phyloP scores from a whole-genome alignment of 257 asterid genomes.

The Galeopsis tetrahit region DNA sequence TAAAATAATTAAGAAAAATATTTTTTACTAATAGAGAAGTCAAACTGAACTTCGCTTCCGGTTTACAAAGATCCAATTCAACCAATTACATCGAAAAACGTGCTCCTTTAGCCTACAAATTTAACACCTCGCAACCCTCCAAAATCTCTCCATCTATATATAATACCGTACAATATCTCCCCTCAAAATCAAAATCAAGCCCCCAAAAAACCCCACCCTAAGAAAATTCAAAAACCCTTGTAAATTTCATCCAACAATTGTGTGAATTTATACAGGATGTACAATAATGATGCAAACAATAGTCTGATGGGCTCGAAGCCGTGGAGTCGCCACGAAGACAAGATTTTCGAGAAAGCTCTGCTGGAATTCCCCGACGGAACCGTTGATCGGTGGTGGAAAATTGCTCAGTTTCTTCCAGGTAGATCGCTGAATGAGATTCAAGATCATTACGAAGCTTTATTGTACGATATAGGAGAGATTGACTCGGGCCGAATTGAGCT shows the following conservation, averaged over 20 bases:
- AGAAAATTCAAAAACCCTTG: neutral
- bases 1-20: too few species aligned
- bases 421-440: slow-evolving; percentile 57
- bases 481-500: slow-evolving; percentile 71
- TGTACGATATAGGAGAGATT: slow-evolving; percentile 60
- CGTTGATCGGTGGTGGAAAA: slow-evolving; percentile 62
- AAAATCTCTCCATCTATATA: slow-evolving; percentile 26
- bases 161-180: slow-evolving; percentile 17
- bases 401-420: slow-evolving; percentile 52
- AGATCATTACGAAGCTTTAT: slow-evolving; percentile 59
- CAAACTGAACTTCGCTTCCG: slow-evolving; percentile 43
- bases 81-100: slow-evolving; percentile 41
- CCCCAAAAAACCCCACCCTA: slow-evolving; percentile 15
- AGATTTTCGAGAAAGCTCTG: slow-evolving; percentile 62
- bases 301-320: slow-evolving; percentile 33
- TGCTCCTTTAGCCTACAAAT: slow-evolving; percentile 17
- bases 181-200: slow-evolving; percentile 21
- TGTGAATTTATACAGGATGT: slow-evolving; percentile 29
- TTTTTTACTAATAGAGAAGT: slow-evolving; percentile 29
- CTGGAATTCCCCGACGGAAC: slow-evolving; percentile 57
- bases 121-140: slow-evolving; percentile 21
- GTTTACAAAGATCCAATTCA: slow-evolving; percentile 34
- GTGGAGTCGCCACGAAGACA: slow-evolving; percentile 69
- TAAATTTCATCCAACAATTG: neutral
- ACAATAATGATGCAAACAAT: slow-evolving; percentile 22